Conservation (phyloP, 441 rosid species). For the Euphorbia corollata region DNA sequence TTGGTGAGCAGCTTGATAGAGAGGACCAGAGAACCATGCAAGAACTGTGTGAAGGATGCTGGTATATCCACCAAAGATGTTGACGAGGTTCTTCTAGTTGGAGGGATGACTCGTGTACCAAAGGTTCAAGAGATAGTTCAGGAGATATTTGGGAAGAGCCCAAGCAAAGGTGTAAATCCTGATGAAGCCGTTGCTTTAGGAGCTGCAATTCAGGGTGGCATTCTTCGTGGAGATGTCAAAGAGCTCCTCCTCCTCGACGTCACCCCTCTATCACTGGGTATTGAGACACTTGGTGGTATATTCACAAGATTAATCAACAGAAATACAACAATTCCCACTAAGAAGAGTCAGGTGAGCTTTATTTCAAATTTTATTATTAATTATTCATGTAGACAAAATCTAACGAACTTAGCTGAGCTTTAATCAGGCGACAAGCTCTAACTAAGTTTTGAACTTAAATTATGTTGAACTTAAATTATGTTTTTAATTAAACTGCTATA, state of each 20-base stretch:
- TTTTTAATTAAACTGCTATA: too few species aligned
- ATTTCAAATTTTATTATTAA: neutral
- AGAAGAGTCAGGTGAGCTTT: constrained; percentile 79
- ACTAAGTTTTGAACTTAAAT: too few species aligned
- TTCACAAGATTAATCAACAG: constrained; percentile 77
- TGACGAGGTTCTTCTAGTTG: constrained; percentile 89
- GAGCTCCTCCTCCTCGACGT: constrained; percentile 86
- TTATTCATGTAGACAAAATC: neutral
- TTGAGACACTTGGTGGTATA: constrained; percentile 91
- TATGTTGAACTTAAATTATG: too few species aligned
- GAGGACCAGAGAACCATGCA: constrained; percentile 73
- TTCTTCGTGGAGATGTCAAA: constrained; percentile 94
- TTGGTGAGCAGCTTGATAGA: constrained; percentile 75
- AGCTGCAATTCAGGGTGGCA: constrained; percentile 96
- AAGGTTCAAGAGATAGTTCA: constrained; percentile 76
- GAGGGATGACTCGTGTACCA: constrained; percentile 98
- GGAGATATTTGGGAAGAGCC: constrained; percentile 76
- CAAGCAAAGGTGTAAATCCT: constrained; percentile 93
- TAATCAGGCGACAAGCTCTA: too few species aligned
- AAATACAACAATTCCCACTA: constrained; percentile 92
- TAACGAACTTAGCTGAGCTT: too few species aligned
- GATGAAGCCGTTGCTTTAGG: constrained; percentile 98
- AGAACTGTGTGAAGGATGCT: constrained; percentile 86
- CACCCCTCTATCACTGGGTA: constrained; percentile 90
- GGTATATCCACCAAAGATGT: constrained; percentile 67